Conservation (phyloP, 768 basidiomycete species). For the Hirschioporus abietinus region DNA sequence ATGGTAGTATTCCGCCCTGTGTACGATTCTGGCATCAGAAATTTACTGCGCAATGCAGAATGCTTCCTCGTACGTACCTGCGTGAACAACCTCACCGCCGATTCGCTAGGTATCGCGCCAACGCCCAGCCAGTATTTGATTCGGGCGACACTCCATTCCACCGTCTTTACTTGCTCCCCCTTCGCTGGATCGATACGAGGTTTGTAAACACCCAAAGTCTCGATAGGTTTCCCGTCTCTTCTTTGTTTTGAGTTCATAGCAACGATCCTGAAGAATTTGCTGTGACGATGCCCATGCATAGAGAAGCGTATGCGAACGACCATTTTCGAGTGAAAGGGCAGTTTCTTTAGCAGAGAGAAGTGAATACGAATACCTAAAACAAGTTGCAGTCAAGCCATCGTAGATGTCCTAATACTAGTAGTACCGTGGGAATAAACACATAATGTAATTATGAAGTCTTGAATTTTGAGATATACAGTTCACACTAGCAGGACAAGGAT, state of each 20-base stretch:
- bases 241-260: slow-evolving; percentile 67
- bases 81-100: slow-evolving; percentile 72
- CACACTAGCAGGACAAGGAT: too few relatives aligned
- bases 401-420: too few relatives aligned
- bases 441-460: too few relatives aligned
- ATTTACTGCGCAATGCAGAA: not conserved
- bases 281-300: slow-evolving; percentile 71
- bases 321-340: slow-evolving; percentile 41
- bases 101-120: slow-evolving; percentile 78
- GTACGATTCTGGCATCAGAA: not conserved
- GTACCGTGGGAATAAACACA: too few relatives aligned
- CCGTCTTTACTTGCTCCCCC: slow-evolving; percentile 55
- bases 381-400: too few relatives aligned
- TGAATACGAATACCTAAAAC: too few relatives aligned
- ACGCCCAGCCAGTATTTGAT: slow-evolving; percentile 86
- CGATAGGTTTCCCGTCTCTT: slow-evolving; percentile 82
- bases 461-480: too few relatives aligned
- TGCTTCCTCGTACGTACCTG: slow-evolving; percentile 49
- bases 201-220: slow-evolving; percentile 81
- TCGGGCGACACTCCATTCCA: slow-evolving; percentile 89
- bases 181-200: slow-evolving; percentile 46
- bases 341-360: not conserved
- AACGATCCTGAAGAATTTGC: slow-evolving; percentile 79
- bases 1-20: slow-evolving; percentile 59
- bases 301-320: slow-evolving; percentile 81